phyloP scores from a whole-genome alignment of 495 filamentous ascomycete genomes.

The Ramalina peruviana region DNA sequence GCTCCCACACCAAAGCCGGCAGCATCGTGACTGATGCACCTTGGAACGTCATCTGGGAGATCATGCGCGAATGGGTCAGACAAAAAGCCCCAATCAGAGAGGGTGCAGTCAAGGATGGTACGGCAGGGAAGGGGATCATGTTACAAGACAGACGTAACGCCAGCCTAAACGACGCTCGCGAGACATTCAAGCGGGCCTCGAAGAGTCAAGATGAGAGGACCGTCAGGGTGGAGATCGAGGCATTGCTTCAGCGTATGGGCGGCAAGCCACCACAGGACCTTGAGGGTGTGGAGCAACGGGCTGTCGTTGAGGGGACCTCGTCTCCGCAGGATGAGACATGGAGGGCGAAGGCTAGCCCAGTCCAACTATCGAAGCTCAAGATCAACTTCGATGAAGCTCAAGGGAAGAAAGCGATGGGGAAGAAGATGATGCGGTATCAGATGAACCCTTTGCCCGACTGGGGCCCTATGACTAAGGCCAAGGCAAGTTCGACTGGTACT shows the following conservation, averaged over 20 bases:
- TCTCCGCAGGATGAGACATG: not conserved
- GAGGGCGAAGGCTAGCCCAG: not conserved
- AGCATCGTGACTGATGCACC: conserved; percentile 83
- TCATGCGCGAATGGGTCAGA: conserved; percentile 82
- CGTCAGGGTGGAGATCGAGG: conserved; percentile 29
- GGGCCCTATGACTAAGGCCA: conserved; percentile 78
- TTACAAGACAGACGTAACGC: conserved; percentile 22
- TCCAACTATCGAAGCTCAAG: not conserved
- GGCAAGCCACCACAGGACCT: not conserved
- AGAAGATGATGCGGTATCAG: conserved; percentile 69
- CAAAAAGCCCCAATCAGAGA: conserved; percentile 64
- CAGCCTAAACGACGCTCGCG: conserved; percentile 16
- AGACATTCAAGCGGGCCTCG: conserved; percentile 22
- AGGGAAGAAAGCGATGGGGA: conserved; percentile 48
- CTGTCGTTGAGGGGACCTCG: conserved; percentile 17
- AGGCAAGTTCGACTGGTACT: conserved; percentile 13
- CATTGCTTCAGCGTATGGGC: conserved; percentile 6
- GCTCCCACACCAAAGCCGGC: conserved; percentile 79
- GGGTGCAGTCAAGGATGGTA: conserved; percentile 48
- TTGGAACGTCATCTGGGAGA: conserved; percentile 78
- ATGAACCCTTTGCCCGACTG: conserved; percentile 79
- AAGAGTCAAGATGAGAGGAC: conserved; percentile 21
- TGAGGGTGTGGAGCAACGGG: not conserved
- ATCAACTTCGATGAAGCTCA: conserved; percentile 74
- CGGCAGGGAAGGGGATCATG: conserved; percentile 56